Percentiles rank a stretch among this genome's conserved stretches.
These are phyloP conservation scores for Bipolaris cookei DNA, from an alignment of 2,329 filamentous ascomycete genomes.

Conservation along the genomic window DNA sequence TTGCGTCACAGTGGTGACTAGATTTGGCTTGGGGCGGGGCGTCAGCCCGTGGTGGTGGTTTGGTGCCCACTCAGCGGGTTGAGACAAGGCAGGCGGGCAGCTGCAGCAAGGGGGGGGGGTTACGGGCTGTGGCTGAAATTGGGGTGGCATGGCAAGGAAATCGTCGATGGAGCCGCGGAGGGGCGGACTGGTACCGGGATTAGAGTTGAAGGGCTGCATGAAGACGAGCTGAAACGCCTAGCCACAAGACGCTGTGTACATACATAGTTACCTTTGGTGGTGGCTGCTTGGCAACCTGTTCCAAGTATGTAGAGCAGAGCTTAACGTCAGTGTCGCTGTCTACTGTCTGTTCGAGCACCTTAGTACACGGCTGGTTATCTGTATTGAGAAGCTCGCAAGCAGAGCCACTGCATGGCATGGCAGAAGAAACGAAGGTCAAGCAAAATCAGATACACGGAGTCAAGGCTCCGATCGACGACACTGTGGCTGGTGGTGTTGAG, in stretches of 20 bases:
- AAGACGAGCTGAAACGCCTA: constrained; percentile 24
- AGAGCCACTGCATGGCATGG: background rate
- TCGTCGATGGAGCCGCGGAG: constrained; percentile 40
- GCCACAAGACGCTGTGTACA: background rate
- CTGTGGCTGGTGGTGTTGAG: constrained; percentile 30
- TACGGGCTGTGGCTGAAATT: constrained; percentile 39
- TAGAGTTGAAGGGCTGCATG: constrained; percentile 18
- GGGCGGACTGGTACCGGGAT: constrained; percentile 31
- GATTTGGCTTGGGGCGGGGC: constrained; percentile 43
- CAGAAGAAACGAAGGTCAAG: constrained; percentile 8
- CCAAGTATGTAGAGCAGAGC: background rate
- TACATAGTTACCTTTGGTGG: background rate
- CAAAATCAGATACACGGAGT: constrained; percentile 17
- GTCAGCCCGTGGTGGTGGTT: constrained; percentile 33
- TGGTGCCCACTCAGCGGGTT: constrained; percentile 36
- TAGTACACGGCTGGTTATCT: background rate
- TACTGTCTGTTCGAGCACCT: background rate
- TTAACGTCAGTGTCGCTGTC: background rate
- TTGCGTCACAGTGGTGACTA: constrained; percentile 43
- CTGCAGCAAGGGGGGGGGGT: constrained; percentile 24
- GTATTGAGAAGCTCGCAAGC: background rate
- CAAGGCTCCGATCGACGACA: constrained; percentile 39
- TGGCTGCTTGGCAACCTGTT: background rate
- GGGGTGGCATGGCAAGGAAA: constrained; percentile 26
- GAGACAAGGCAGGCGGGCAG: constrained; percentile 35